These are phyloP conservation scores for Cladosporium cucumerinum DNA, from an alignment of 2,329 filamentous ascomycete genomes.

Conservation along the genomic window DNA sequence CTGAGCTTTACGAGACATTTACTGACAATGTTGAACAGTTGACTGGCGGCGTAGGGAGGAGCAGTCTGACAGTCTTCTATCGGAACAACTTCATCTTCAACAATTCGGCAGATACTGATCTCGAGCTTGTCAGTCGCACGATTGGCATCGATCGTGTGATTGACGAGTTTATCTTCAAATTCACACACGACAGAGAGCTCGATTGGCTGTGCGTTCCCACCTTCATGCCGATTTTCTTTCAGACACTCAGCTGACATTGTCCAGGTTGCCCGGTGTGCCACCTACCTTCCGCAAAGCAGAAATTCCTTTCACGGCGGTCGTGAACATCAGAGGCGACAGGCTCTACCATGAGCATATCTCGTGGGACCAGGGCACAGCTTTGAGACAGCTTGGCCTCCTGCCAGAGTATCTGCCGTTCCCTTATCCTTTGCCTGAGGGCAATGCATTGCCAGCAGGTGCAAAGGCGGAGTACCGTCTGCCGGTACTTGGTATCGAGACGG, in stretches of 20 bases:
- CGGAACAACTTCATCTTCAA: conserved; percentile 70
- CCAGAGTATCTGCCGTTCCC: conserved; percentile 59
- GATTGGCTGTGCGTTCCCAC: conserved; percentile 63
- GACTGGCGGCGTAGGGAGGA: conserved; percentile 65
- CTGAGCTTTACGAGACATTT: neutral
- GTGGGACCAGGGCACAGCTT: conserved; percentile 65
- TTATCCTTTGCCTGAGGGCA: conserved; percentile 17
- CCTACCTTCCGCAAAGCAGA: conserved; percentile 53
- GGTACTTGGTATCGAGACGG: conserved; percentile 55
- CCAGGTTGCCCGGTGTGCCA: conserved; percentile 56
- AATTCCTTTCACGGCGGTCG: conserved; percentile 63
- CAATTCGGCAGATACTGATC: conserved; percentile 63
- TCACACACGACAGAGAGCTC: conserved; percentile 61
- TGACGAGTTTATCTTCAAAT: conserved; percentile 65
- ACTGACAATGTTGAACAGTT: conserved; percentile 33
- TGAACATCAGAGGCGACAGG: conserved; percentile 65
- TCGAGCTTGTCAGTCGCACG: conserved; percentile 69
- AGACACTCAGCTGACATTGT: neutral
- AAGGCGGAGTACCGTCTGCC: conserved; percentile 58
- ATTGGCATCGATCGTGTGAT: conserved; percentile 69
- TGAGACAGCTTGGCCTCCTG: conserved; percentile 60
- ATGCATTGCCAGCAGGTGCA: conserved; percentile 21
- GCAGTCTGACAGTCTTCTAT: conserved; percentile 64
- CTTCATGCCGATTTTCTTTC: neutral
- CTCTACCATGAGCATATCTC: conserved; percentile 68